These are phyloP conservation scores for Nepenthes mirabilis DNA, from an alignment of 148 eudicot genomes.

Conservation along the genomic window DNA sequence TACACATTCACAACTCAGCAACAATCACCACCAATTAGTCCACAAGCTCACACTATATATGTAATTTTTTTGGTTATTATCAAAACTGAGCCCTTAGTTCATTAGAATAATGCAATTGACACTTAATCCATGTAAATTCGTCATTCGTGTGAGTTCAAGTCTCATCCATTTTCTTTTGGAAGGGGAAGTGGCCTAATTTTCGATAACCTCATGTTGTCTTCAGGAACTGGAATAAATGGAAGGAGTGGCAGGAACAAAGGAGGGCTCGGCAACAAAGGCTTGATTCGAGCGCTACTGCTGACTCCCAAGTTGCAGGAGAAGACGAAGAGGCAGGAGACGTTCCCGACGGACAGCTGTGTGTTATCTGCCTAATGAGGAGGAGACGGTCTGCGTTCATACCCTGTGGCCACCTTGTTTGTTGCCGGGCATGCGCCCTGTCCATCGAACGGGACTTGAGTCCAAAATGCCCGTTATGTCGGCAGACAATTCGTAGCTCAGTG, in stretches of 20 bases:
- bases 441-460: conserved; percentile 51
- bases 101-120: too few relatives aligned
- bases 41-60: too few relatives aligned
- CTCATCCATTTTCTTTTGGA: too few relatives aligned
- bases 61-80: too few relatives aligned
- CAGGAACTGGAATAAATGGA: conserved; percentile 73
- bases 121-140: too few relatives aligned
- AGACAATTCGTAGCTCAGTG: conserved; percentile 40
- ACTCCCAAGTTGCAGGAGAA: conserved; percentile 21
- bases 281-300: conserved; percentile 8
- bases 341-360: conserved; percentile 68
- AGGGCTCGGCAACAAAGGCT: conserved; percentile 25
- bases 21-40: too few relatives aligned
- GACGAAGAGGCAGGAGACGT: conserved; percentile 46
- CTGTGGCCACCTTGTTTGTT: conserved; percentile 89
- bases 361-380: conserved; percentile 53
- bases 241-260: conserved; percentile 48
- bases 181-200: conserved; percentile 2
- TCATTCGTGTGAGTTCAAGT: too few relatives aligned
- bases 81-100: too few relatives aligned
- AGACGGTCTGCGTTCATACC: conserved; percentile 79
- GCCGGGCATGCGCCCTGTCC: conserved; percentile 53
- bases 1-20: too few relatives aligned
- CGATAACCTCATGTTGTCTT: neutral
- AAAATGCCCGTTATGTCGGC: conserved; percentile 84